Conservation (phyloP, 2,329 filamentous ascomycete species). For the Verticillium nonalfalfae region DNA sequence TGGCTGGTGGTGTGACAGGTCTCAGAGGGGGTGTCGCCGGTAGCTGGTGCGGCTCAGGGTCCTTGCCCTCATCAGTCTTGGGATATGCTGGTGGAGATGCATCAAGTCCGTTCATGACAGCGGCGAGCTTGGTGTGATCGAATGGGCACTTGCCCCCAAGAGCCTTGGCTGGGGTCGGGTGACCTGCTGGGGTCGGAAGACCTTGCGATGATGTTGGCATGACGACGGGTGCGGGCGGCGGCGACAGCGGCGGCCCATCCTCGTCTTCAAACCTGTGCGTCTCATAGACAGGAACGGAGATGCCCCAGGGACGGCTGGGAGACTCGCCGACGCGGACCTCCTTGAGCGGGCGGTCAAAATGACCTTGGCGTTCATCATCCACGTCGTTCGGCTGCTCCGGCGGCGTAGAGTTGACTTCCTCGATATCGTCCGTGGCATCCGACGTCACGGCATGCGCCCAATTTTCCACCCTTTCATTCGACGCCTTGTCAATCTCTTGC, state of each 20-base stretch:
- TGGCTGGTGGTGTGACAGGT: background rate
- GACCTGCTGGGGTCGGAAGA: constrained; percentile 11
- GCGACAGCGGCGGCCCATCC: constrained; percentile 40
- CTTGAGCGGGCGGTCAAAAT: constrained; percentile 79
- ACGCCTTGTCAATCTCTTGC: constrained; percentile 40
- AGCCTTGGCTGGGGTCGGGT: constrained; percentile 16
- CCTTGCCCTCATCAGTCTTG: background rate
- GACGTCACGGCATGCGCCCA: constrained; percentile 77
- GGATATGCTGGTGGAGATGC: constrained; percentile 6
- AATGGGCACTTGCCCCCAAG: constrained; percentile 51
- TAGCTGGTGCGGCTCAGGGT: background rate
- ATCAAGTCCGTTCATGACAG: constrained; percentile 15
- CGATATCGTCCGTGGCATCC: constrained; percentile 27
- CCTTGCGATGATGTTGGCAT: constrained; percentile 32
- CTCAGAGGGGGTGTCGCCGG: background rate
- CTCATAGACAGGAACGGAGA: constrained; percentile 64
- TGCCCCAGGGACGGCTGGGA: constrained; percentile 89
- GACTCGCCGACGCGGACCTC: constrained; percentile 92
- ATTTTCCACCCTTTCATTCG: constrained; percentile 69
- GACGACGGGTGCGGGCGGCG: constrained; percentile 50
- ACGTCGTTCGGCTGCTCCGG: constrained; percentile 24
- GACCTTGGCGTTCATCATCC: constrained; percentile 58
- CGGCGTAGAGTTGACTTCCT: constrained; percentile 31
- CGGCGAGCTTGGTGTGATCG: constrained; percentile 39
- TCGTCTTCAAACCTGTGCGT: constrained; percentile 24